Conservation (phyloP, 257 asterid species). For the Fraxinus pennsylvanica region DNA sequence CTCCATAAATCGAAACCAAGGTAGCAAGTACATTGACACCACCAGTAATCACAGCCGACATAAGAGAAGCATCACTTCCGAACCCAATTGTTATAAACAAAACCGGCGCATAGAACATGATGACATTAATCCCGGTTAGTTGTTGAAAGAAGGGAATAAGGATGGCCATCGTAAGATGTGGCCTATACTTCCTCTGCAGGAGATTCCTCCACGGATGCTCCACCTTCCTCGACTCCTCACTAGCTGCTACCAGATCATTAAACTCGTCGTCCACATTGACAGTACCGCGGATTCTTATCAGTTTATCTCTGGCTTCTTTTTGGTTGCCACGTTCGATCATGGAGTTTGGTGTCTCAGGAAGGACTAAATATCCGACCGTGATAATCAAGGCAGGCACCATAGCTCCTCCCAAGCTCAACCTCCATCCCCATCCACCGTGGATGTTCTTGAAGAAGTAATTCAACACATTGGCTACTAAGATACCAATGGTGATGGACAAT, state of each 20-base stretch:
- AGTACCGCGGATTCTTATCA: constrained; percentile 57
- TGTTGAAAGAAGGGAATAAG: constrained; percentile 76
- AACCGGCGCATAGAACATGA: constrained; percentile 82
- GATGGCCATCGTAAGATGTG: constrained; percentile 78
- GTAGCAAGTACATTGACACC: constrained; percentile 58
- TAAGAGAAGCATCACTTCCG: constrained; percentile 53
- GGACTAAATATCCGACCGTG: constrained; percentile 62
- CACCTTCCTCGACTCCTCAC: constrained; percentile 60
- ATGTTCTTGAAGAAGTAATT: constrained; percentile 46
- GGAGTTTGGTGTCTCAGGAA: constrained; percentile 87
- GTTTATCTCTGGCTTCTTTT: constrained; percentile 49
- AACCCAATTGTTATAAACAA: constrained; percentile 73
- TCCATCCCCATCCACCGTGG: constrained; percentile 67
- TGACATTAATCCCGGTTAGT: constrained; percentile 77
- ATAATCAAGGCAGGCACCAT: constrained; percentile 78
- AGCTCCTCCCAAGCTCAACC: constrained; percentile 83
- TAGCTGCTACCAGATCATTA: constrained; percentile 59
- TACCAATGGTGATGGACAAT: constrained; percentile 47
- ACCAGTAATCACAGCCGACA: constrained; percentile 71
- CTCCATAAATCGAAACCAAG: constrained; percentile 53
- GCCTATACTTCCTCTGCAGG: constrained; percentile 59
- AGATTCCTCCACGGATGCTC: constrained; percentile 78
- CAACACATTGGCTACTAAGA: constrained; percentile 41
- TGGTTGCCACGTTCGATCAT: constrained; percentile 67
- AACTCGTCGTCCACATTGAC: constrained; percentile 68